Evolutionary conservation across 2,329 filamentous ascomycete genomes (phyloP), one percentile per base, ranked within the genome.

Genomic region (Phialophora macrospora): DNA sequence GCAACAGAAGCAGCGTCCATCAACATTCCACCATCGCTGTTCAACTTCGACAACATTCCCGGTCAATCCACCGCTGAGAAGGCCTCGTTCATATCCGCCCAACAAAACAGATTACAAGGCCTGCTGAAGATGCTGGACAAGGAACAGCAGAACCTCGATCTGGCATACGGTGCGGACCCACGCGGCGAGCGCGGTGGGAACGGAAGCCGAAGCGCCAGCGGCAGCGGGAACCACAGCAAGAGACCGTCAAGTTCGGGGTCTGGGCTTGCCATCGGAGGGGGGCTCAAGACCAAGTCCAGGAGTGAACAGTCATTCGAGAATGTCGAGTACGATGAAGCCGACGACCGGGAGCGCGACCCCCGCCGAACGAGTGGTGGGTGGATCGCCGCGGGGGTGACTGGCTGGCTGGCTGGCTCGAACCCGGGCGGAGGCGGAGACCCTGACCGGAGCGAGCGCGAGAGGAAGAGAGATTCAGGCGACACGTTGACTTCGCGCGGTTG

Each of bases 271-370:
- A 55, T 55, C 24, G 59, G 59, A 17, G 59, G 59, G 6, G 65
- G 64, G 11, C 63, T 71, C 30, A 69, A 64, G 56, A 61, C 69
- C 7, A 94, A 94, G 80, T 94, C 91, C 74, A 88, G 88, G 69
- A 96, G 91, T 76, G 93, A 97, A 75, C 87, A 86, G 22, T 94
- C 96, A 72, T 97, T 97, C 74, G 93, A 96, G 74, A 91, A 92
- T 76, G 91, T 96, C 71, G 90, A 95, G 68, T 87, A 88, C 38
- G 90, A 93, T 74, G 89, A 88, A 84, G 88, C 86, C 73, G 85
- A 86, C 54, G 65, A 61, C 32, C 66, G 54, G 17, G 64, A 55
- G 44, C 59, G 64, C 34, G 64, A 55, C 30, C 69, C 65, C n/a
- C 58, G 68, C 12, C 64, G 62, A n/a, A 67, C 70, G 11, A 69